These are phyloP conservation scores for Tripterygium wilfordii DNA, from an alignment of 177 flowering plant species.

Conservation along the genomic window DNA sequence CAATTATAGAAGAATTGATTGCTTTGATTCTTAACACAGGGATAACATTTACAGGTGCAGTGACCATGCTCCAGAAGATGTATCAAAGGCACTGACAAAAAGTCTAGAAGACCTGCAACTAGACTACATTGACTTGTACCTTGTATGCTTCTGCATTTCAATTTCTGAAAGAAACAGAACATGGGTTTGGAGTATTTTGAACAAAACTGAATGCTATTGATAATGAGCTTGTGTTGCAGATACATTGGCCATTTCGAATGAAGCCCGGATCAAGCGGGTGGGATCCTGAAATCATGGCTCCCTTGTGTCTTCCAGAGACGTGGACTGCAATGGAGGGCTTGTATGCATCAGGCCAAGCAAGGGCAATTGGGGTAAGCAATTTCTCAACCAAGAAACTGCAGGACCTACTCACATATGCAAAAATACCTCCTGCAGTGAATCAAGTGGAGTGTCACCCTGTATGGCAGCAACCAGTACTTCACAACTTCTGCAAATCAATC, in stretches of 20 bases:
- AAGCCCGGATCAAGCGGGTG: constrained; percentile 47
- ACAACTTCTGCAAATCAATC: constrained; percentile 53
- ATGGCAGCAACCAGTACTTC: constrained; percentile 70
- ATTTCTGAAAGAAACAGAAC: not conserved
- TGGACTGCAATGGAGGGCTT: constrained; percentile 85
- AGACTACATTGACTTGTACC: constrained; percentile 75
- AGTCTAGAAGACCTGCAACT: constrained; percentile 66
- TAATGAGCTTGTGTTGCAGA: constrained; percentile 19
- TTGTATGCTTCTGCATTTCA: constrained; percentile 31
- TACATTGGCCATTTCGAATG: constrained; percentile 78
- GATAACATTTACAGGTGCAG: constrained; percentile 36
- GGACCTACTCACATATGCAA: constrained; percentile 45
- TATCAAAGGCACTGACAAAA: constrained; percentile 46
- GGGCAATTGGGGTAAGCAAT: constrained; percentile 84
- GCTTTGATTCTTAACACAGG: not conserved
- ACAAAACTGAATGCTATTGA: not conserved
- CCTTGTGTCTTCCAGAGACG: constrained; percentile 45
- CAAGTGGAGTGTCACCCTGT: constrained; percentile 84
- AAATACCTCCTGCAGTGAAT: constrained; percentile 70
- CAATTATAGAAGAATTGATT: not conserved
- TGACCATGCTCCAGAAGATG: constrained; percentile 72
- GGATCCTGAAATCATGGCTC: constrained; percentile 41
- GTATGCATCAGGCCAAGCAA: constrained; percentile 67
- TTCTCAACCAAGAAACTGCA: constrained; percentile 74
- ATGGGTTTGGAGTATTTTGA: not conserved